Base-by-base conservation (phyloP, 208 protist species). In the Leishmania martiniquensis region DNA sequence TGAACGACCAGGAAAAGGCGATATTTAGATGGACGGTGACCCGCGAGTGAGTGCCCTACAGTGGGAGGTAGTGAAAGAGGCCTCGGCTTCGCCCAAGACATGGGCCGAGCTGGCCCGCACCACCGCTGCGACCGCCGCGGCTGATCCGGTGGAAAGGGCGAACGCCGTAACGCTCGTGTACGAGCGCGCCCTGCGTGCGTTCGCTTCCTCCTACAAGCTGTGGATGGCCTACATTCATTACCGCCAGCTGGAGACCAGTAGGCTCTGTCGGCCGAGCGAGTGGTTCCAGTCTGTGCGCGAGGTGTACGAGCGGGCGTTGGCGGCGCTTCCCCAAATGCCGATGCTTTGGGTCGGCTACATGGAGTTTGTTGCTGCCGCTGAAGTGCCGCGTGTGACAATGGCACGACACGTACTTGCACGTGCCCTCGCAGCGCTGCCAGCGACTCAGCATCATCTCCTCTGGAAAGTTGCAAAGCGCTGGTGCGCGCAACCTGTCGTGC, bases 151-250 rank as follows among this genome's bases (percentile, higher is more conserved):
- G 12, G 86, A 81, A 22, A 75, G 89, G 57, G 85, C 87, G 37
- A 96, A 96, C 66, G 87, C 88, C 17, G 84, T 93, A 6, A 91
- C 89, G 63, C 72, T 93, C 44, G 83, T 87, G 20, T 97, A 91
- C 76, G 93, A 97, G 74, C 88, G 93, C 17, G 90, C 91, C 2
- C 45, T 96, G 17, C 84, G 91, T 9, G 89, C 86, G 4, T 87
- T 93, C 34, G 83, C 89, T 22, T 87, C 87, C 25, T 97, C 93
- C 12, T 97, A 95, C 80, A 97, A 96, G 76, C 82, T 97, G 17
- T 97, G 93, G 92, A 83, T 68, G 74, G 77, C 75, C 39, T 97
- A 97, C 67, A 84, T 96, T 59, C 51, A 72, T 34, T 94, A 91
- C 63, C 78, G 93, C 37, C 72, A 80, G n/a, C 80, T 87, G 1